phyloP scores from a whole-genome alignment of 208 protist genomes.

The Leishmania mexicana region DNA sequence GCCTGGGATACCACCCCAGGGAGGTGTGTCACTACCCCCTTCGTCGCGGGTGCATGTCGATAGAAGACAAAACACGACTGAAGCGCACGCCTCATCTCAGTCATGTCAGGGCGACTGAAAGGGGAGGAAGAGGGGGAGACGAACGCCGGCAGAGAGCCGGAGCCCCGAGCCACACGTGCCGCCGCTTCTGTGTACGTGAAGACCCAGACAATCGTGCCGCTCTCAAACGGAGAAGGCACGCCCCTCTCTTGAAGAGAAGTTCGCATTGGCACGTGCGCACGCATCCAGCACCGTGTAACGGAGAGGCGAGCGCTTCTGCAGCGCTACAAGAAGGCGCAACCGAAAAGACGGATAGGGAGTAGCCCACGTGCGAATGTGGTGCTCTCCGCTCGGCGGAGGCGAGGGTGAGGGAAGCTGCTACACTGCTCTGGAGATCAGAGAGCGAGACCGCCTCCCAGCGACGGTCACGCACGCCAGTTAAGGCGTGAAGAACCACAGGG shows the following conservation, averaged over 20 bases:
- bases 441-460: background rate
- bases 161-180: too few species aligned
- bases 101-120: too few species aligned
- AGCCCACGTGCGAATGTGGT: background rate
- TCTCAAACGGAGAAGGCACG: too few species aligned
- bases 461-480: background rate
- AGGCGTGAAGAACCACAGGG: background rate
- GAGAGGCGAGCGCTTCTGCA: background rate
- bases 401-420: background rate
- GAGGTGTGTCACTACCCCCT: too few species aligned
- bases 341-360: background rate
- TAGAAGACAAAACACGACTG: background rate
- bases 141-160: too few species aligned
- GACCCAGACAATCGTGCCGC: too few species aligned
- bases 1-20: too few species aligned
- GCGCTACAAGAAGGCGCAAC: background rate
- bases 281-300: too few species aligned
- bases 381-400: background rate
- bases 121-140: too few species aligned
- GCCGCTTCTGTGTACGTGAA: too few species aligned
- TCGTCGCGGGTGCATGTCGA: background rate
- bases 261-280: too few species aligned
- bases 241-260: too few species aligned
- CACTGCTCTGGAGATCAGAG: background rate
- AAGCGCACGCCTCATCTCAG: background rate